Evolutionary conservation across 2,329 filamentous ascomycete genomes (phyloP).

Genomic region (Penicillium sp.): DNA sequence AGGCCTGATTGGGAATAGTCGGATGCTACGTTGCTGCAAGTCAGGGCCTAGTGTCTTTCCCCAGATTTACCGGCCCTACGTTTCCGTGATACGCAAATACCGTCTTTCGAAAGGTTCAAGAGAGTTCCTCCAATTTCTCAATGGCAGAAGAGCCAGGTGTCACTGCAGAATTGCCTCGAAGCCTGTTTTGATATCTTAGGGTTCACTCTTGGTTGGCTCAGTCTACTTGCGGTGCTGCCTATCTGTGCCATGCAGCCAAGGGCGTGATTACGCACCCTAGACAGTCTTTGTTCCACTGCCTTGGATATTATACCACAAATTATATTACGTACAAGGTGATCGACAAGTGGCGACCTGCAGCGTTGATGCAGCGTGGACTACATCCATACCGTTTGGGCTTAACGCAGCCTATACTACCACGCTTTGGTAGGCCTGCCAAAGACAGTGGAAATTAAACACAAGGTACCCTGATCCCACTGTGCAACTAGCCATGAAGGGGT

Average conservation of each 20-base stretch:
- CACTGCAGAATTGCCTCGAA: background rate
- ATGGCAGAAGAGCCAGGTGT: background rate
- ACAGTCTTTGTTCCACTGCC: background rate
- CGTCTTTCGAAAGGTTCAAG: background rate
- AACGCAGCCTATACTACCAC: background rate
- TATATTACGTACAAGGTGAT: constrained; percentile 1
- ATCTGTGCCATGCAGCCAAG: background rate
- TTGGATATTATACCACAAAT: background rate
- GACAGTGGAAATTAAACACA: background rate
- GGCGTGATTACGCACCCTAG: background rate
- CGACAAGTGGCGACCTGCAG: background rate
- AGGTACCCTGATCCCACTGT: background rate
- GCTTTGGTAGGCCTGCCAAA: background rate
- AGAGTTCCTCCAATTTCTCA: background rate
- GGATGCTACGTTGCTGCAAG: constrained; percentile 8
- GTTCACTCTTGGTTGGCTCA: background rate
- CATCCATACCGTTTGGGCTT: background rate
- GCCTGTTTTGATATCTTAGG: background rate
- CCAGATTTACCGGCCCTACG: constrained; percentile 7
- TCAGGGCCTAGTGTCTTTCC: constrained; percentile 6
- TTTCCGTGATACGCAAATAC: constrained; percentile 1
- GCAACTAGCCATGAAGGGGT: background rate
- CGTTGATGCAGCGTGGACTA: constrained; percentile 2
- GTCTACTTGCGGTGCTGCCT: background rate
- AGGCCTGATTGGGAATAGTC: constrained; percentile 5